Percentiles rank a stretch among this genome's conserved stretches.
These are phyloP conservation scores for Phaeophleospora eucalypticola DNA, from an alignment of 2,329 filamentous ascomycete species.

Conservation along the genomic window DNA sequence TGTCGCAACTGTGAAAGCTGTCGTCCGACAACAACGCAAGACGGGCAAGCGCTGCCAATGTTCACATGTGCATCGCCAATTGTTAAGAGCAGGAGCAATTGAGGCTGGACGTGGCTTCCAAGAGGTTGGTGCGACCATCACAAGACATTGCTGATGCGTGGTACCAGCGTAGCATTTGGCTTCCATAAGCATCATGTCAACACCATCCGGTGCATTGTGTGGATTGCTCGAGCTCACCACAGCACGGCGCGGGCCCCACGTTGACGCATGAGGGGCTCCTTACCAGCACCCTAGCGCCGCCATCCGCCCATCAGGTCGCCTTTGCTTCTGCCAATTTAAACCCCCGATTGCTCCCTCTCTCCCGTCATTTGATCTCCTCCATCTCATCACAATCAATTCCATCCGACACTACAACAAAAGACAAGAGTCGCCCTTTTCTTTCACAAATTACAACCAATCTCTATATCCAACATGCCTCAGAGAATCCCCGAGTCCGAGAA, in stretches of 20 bases:
- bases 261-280: not conserved
- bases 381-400: not conserved
- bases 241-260: not conserved
- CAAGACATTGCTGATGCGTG: too few relatives aligned
- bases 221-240: not conserved
- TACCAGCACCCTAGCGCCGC: not conserved
- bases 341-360: not conserved
- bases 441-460: conserved; percentile 4
- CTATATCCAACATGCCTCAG: conserved; percentile 46
- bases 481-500: conserved; percentile 53
- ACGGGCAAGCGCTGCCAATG: too few relatives aligned
- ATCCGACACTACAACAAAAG: not conserved
- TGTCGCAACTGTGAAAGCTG: not conserved
- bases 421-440: not conserved
- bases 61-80: too few relatives aligned
- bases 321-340: conserved; percentile 2
- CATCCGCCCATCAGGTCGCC: not conserved
- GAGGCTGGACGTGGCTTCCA: too few relatives aligned
- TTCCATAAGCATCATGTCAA: too few relatives aligned
- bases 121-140: too few relatives aligned
- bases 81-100: too few relatives aligned
- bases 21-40: too few relatives aligned
- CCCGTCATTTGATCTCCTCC: not conserved
- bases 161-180: too few relatives aligned
- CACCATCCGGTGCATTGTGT: too few relatives aligned